These are phyloP conservation scores for Musa acuminata DNA, from an alignment of 176 grass and related monocot species.

Conservation along the genomic window DNA sequence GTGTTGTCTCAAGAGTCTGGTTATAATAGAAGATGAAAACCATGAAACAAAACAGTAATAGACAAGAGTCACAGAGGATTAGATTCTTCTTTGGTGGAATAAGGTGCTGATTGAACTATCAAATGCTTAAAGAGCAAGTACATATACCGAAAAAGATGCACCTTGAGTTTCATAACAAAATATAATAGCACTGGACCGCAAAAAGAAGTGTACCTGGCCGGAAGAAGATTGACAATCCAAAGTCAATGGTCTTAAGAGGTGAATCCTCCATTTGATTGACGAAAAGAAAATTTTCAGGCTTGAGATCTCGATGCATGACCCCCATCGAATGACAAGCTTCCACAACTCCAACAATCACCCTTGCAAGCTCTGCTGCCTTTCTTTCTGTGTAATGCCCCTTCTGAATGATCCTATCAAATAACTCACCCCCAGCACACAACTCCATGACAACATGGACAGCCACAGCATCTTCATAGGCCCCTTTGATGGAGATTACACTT, in stretches of 20 bases:
- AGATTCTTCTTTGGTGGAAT: not conserved
- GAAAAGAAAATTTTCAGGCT: constrained; percentile 15
- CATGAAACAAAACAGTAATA: too few relatives aligned
- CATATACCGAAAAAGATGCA: not conserved
- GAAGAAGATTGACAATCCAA: constrained; percentile 15
- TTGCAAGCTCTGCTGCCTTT: too few relatives aligned
- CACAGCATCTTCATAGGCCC: constrained; percentile 9
- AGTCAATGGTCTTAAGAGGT: constrained; percentile 16
- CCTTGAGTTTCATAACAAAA: not conserved
- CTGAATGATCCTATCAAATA: too few relatives aligned
- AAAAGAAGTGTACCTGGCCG: constrained; percentile 4
- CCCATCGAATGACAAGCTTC: constrained; percentile 6
- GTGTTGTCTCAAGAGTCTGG: too few relatives aligned
- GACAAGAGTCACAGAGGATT: too few relatives aligned
- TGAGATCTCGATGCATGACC: constrained; percentile 5
- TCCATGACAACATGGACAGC: not conserved
- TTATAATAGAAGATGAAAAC: too few relatives aligned
- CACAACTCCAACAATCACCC: too few relatives aligned
- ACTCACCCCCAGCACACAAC: too few relatives aligned
- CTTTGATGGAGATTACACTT: constrained; percentile 10
- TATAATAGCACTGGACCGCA: not conserved
- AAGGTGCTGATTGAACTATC: not conserved
- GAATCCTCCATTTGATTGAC: constrained; percentile 12
- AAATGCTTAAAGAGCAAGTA: not conserved
- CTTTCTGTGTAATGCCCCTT: too few relatives aligned